Evolutionary conservation across 2,329 filamentous ascomycete species (phyloP).

Genomic region (Fusarium odoratissimum): DNA sequence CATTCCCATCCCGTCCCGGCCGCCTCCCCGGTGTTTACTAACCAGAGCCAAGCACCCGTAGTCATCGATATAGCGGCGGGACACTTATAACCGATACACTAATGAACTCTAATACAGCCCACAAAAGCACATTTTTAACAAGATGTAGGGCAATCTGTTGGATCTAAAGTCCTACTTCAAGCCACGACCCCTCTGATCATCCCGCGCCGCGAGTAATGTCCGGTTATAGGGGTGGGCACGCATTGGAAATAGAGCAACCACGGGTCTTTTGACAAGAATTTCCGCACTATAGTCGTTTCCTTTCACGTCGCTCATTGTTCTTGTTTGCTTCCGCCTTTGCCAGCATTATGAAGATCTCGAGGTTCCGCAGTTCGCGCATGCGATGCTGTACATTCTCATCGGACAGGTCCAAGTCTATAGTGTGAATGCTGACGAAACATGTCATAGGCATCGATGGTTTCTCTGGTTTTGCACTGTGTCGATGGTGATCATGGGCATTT

Average conservation of each 20-base stretch:
- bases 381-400: not conserved
- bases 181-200: not conserved
- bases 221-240: not conserved
- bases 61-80: not conserved
- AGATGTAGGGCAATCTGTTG: not conserved
- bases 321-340: no score
- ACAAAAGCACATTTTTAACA: not conserved
- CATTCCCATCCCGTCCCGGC: not conserved
- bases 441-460: not conserved
- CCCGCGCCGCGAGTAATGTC: not conserved
- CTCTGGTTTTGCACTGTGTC: not conserved
- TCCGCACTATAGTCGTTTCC: not conserved
- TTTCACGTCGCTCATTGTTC: not conserved
- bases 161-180: not conserved
- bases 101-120: not conserved
- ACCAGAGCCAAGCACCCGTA: not conserved
- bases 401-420: not conserved
- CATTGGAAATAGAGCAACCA: not conserved
- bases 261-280: not conserved
- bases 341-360: not conserved
- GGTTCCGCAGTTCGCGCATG: not conserved
- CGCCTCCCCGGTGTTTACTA: not conserved
- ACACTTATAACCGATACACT: not conserved
- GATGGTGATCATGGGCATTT: not conserved
- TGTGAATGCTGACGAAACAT: not conserved